Percentiles rank a stretch among this genome's conserved stretches.
These are phyloP conservation scores for Alternaria atra DNA, from an alignment of 2,329 filamentous ascomycete species.

Conservation along the genomic window DNA sequence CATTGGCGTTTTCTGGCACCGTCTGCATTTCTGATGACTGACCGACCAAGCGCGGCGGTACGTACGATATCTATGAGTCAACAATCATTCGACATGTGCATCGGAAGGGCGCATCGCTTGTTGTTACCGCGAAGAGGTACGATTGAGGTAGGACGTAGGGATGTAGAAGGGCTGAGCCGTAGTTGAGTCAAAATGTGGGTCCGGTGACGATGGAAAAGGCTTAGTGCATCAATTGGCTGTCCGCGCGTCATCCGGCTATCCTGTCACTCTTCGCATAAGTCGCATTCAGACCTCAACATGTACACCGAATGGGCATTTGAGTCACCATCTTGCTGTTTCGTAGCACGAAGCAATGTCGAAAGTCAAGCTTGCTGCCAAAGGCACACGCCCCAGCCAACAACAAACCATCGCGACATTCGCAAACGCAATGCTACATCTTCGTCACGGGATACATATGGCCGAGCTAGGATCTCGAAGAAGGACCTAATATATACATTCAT, in stretches of 20 bases:
- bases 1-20: background rate
- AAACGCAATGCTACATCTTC: background rate
- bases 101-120: slow-evolving; percentile 1
- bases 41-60: background rate
- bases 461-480: background rate
- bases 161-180: background rate
- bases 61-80: background rate
- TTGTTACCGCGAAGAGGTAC: background rate
- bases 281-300: background rate
- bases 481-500: background rate
- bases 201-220: background rate
- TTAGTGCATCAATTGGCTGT: background rate
- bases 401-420: background rate
- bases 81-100: background rate
- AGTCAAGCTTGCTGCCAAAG: background rate
- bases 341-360: background rate
- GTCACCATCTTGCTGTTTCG: background rate
- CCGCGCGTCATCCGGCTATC: background rate
- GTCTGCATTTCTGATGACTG: background rate
- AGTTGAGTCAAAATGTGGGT: background rate
- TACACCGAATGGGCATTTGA: background rate
- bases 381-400: background rate
- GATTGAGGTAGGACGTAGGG: background rate
- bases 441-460: background rate
- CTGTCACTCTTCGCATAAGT: background rate